These are phyloP conservation scores for Ceratocystiopsis minuta DNA, from an alignment of 2,329 filamentous ascomycete genomes.

Conservation along the genomic window DNA sequence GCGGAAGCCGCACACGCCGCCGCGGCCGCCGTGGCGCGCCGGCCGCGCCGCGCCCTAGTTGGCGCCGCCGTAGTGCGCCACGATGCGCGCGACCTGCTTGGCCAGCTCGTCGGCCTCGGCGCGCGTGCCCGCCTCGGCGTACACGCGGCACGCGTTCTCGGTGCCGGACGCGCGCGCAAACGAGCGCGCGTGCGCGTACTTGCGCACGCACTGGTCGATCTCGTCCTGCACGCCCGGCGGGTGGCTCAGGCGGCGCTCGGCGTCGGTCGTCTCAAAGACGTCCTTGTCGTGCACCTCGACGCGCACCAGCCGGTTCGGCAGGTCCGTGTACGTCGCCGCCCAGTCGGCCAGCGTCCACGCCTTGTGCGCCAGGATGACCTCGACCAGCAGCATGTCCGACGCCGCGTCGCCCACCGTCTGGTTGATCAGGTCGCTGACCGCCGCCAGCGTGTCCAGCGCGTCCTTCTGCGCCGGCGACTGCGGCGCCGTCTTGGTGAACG, in stretches of 20 bases:
- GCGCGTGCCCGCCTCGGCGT: slow-evolving; percentile 80
- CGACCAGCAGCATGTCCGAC: slow-evolving; percentile 88
- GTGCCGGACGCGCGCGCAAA: slow-evolving; percentile 91
- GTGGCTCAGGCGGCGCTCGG: slow-evolving; percentile 70
- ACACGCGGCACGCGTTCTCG: slow-evolving; percentile 89
- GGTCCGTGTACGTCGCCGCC: slow-evolving; percentile 80
- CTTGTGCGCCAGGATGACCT: slow-evolving; percentile 92
- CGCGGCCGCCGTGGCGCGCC: too few species aligned
- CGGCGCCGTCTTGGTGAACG: slow-evolving; percentile 62
- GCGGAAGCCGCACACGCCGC: too few species aligned
- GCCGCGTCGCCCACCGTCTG: slow-evolving; percentile 94
- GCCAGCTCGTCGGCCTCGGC: slow-evolving; percentile 84
- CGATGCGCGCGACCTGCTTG: slow-evolving; percentile 59
- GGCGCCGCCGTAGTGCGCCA: slow-evolving; percentile 37
- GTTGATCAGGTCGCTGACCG: slow-evolving; percentile 84
- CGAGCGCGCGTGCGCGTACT: slow-evolving; percentile 74
- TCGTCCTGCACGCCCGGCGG: slow-evolving; percentile 65
- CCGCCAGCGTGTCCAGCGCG: slow-evolving; percentile 67
- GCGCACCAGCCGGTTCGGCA: slow-evolving; percentile 87
- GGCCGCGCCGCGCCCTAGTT: slow-evolving; percentile 2
- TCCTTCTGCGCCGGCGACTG: slow-evolving; percentile 84
- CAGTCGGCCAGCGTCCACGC: slow-evolving; percentile 79
- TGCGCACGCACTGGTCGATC: slow-evolving; percentile 75
- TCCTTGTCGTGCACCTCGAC: slow-evolving; percentile 80
- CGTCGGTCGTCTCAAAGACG: slow-evolving; percentile 79